Evolutionary conservation across 768 basidiomycete species (phyloP), one percentile per base, ranked within the genome.

Genomic region (Russula sp.): DNA sequence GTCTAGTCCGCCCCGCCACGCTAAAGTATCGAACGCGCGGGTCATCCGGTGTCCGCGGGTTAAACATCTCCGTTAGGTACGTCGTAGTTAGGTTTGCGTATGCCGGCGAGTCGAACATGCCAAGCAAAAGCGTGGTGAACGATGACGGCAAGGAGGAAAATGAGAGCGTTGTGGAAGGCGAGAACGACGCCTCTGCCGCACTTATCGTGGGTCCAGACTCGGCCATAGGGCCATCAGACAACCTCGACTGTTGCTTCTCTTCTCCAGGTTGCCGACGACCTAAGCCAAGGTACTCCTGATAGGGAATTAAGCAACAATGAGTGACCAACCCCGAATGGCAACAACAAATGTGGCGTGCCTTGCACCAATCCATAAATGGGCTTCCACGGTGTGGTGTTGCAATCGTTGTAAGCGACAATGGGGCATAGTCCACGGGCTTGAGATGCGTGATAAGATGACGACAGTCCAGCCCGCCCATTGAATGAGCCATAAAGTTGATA

Each of bases 361-460:
- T 80, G 76, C 96, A 98, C 97, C 97, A 99, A 72, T 97, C 93
- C 97, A 99, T 99, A 74, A 99, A 98, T 1, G 96, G 94, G 67
- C 90, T 93, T 38, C 97, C 96, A 18, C 93, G 83, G 72, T 99
- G 97, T 16, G 97, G 97, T 0, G 97, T 98, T 29, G 87, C 85
- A 66, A 99, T 82, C 22, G 86, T 90, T 1, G 90, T 98, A 61
- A 99, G 76, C 7, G 92, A 94, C 35, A 93, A 74, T 1, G 97
- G 94, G 1, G 80, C 80, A 74, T 98, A 98, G 54, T 88, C 85
- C 10, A 75, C 79, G 0, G 96, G 93, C 65, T 83, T 82, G 67
- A 95, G 79, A 71, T 89, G 89, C 2, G 91, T 84, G 61, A 98
- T 95, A 18, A 99, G 78, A 71, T 98, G 86, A 54, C 97, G 83